Conservation (phyloP, 78 protist genomes). For the Polysphondylium violaceum region DNA sequence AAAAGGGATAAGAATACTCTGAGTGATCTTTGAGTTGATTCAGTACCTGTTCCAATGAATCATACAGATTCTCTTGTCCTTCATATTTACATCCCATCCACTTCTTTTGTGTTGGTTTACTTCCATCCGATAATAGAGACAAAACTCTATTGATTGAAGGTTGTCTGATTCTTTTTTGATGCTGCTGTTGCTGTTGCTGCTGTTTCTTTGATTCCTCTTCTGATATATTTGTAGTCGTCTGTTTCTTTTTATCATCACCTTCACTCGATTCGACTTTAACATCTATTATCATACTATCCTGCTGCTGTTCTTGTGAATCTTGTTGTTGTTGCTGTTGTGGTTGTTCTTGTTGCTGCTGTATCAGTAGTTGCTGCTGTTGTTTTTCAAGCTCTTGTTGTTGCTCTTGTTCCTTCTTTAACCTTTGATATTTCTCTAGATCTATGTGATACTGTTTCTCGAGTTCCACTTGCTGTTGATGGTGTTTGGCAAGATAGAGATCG, state of each 20-base stretch:
- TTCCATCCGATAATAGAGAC: conserved; percentile 30
- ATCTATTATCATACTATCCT: neutral
- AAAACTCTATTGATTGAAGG: conserved; percentile 14
- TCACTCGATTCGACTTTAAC: neutral
- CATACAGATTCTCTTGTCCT: conserved; percentile 79
- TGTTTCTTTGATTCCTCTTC: neutral
- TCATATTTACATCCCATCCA: conserved; percentile 71
- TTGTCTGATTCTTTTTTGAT: neutral
- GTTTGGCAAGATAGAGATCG: neutral
- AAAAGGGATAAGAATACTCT: conserved; percentile 60
- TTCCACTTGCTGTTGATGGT: neutral
- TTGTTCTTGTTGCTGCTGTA: conserved; percentile 11
- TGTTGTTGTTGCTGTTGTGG: neutral
- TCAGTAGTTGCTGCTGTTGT: neutral
- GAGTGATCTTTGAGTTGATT: conserved; percentile 31
- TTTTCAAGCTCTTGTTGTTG: neutral
- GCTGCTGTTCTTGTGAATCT: neutral
- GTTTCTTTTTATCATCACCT: neutral
- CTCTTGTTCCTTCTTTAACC: neutral
- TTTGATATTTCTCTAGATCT: neutral
- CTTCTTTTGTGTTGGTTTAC: conserved; percentile 38
- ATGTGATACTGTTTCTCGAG: neutral
- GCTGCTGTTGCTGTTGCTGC: neutral
- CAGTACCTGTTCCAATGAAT: conserved; percentile 60
- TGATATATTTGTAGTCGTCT: neutral